These are phyloP conservation scores for Cladophialophora psammophila DNA, from an alignment of 2,329 filamentous ascomycete genomes.

Conservation along the genomic window DNA sequence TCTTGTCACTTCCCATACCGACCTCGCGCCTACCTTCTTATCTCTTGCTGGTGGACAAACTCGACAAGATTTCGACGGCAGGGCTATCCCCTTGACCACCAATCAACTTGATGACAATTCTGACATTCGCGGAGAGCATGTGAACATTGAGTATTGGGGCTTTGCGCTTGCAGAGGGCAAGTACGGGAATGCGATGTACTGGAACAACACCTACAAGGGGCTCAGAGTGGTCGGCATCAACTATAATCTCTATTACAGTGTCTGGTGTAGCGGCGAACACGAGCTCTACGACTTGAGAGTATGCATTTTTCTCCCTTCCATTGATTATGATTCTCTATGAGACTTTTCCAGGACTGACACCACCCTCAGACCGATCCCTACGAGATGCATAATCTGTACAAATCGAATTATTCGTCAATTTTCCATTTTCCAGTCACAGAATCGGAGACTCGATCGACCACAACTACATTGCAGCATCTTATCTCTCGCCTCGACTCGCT, in stretches of 20 bases:
- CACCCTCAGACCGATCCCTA: constrained; percentile 46
- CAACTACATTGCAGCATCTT: constrained; percentile 38
- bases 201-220: constrained; percentile 49
- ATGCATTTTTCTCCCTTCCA: constrained; percentile 10
- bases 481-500: constrained; percentile 46
- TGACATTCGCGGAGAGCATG: constrained; percentile 58
- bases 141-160: constrained; percentile 67
- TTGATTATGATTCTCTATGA: background rate
- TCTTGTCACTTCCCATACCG: constrained; percentile 67
- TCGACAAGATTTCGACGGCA: constrained; percentile 64
- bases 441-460: background rate
- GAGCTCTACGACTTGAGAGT: constrained; percentile 51
- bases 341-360: background rate
- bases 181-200: constrained; percentile 35
- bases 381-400: constrained; percentile 46
- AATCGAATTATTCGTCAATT: constrained; percentile 16
- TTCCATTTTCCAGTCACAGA: constrained; percentile 7
- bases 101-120: constrained; percentile 39
- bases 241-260: constrained; percentile 51
- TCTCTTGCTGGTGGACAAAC: constrained; percentile 39
- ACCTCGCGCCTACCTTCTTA: constrained; percentile 68
- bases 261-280: constrained; percentile 53
- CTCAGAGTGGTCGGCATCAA: constrained; percentile 46
- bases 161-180: constrained; percentile 44
- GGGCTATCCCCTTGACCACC: constrained; percentile 54